Evolutionary conservation across 2,329 filamentous ascomycete genomes (phyloP).

Genomic region (Ophiostoma sp.): DNA sequence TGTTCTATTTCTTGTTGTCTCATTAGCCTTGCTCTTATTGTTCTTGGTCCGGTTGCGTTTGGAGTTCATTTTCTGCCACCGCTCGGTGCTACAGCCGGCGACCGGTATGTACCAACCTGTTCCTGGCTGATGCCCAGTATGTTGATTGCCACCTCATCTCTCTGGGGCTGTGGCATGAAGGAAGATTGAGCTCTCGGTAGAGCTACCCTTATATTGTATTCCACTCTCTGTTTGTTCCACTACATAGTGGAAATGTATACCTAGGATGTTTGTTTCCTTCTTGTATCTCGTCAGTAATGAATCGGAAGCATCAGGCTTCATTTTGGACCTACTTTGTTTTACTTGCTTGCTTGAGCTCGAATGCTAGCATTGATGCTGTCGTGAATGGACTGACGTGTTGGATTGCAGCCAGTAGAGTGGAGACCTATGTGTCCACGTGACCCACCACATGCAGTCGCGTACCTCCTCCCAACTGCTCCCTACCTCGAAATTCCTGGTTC

Average conservation of each 20-base stretch:
- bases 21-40: not conserved
- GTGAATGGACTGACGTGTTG: not conserved
- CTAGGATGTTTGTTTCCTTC: not conserved
- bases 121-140: no score
- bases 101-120: not conserved
- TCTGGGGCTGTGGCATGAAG: not conserved
- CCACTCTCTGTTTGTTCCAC: not conserved
- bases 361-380: not conserved
- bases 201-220: not conserved
- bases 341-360: not conserved
- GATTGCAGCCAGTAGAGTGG: not conserved
- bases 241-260: not conserved
- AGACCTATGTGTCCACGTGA: not conserved
- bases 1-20: not conserved
- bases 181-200: not conserved
- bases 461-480: not conserved
- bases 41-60: not conserved
- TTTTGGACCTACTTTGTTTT: not conserved
- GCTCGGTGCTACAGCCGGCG: no score
- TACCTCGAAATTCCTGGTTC: constrained; percentile 8
- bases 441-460: constrained; percentile 3
- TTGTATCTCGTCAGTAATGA: not conserved
- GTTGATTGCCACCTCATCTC: not conserved
- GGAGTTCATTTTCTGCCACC: not conserved
- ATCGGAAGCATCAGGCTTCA: not conserved